These are phyloP conservation scores for Collybiopsis confluens DNA, from an alignment of 768 basidiomycete genomes.

Conservation along the genomic window DNA sequence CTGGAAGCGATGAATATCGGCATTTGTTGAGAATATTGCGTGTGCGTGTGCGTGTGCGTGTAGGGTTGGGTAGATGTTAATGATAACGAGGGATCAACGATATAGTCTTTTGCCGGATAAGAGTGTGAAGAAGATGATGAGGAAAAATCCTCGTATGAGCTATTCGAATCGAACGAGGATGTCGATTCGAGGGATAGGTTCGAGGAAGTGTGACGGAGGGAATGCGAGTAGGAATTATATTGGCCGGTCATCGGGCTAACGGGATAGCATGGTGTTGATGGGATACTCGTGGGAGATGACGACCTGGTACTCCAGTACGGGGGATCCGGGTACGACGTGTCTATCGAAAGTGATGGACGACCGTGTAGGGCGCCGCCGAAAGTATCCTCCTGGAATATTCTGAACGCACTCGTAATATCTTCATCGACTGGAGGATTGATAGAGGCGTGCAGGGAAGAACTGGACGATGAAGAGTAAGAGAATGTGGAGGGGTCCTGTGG, in stretches of 20 bases:
- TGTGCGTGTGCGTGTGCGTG: background rate
- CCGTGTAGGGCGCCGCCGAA: background rate
- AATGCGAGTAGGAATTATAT: constrained; percentile 14
- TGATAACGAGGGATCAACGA: background rate
- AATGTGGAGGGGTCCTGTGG: too few species aligned
- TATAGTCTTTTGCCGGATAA: background rate
- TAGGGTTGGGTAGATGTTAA: too few species aligned
- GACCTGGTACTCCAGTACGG: constrained; percentile 20
- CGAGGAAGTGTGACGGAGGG: constrained; percentile 27
- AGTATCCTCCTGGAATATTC: constrained; percentile 3
- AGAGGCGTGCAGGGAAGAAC: constrained; percentile 26
- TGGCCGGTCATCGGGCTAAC: constrained; percentile 24
- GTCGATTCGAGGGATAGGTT: constrained; percentile 22
- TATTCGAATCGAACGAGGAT: constrained; percentile 5
- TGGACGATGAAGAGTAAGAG: constrained; percentile 36
- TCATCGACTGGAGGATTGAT: constrained; percentile 10
- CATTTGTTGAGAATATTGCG: background rate
- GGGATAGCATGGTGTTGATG: constrained; percentile 36
- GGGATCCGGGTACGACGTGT: constrained; percentile 27
- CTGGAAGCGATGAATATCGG: background rate
- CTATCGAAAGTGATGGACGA: constrained; percentile 31
- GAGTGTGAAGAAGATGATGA: too few species aligned
- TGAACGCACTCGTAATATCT: background rate
- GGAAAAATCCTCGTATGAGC: constrained; percentile 13
- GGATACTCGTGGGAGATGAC: constrained; percentile 41